phyloP scores from a whole-genome alignment of 345 rosid species.

The Eucalyptus sp. region DNA sequence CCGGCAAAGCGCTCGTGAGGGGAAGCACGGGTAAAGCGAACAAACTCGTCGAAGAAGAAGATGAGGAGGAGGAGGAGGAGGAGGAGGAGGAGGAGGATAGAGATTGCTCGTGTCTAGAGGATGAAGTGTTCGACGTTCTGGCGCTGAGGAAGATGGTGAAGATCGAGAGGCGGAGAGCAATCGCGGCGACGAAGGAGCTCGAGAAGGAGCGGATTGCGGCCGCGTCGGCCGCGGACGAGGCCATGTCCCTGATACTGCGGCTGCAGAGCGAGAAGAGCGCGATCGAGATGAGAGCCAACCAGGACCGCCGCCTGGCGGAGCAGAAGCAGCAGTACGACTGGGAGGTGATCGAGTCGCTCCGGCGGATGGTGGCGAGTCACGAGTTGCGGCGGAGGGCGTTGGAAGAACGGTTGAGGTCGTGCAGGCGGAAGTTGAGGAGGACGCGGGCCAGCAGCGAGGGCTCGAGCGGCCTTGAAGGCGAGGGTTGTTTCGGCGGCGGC shows the following conservation, averaged over 20 bases:
- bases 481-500: not conserved
- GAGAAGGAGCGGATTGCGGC: constrained; percentile 75
- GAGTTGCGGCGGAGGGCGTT: constrained; percentile 21
- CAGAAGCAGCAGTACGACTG: constrained; percentile 41
- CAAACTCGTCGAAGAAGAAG: not conserved
- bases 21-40: not conserved
- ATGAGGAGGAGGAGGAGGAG: constrained; percentile 6
- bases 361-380: constrained; percentile 36
- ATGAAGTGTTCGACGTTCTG: constrained; percentile 34
- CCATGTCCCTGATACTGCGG: constrained; percentile 79
- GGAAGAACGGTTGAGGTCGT: constrained; percentile 19
- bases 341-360: constrained; percentile 49
- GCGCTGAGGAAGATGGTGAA: constrained; percentile 49
- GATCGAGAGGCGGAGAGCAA: constrained; percentile 39
- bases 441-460: not conserved
- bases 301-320: constrained; percentile 37
- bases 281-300: constrained; percentile 50
- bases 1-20: not conserved
- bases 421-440: constrained; percentile 8
- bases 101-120: constrained; percentile 23
- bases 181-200: constrained; percentile 30
- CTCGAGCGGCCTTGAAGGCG: not conserved
- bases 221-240: constrained; percentile 60
- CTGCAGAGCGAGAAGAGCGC: constrained; percentile 61
- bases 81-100: constrained; percentile 13